A percentile compares a stretch with the other conserved stretches of the same genome.
These are phyloP conservation scores for Saccharomycopsis fodiens DNA, from an alignment of 805 yeast genomes.

Conservation along the genomic window DNA sequence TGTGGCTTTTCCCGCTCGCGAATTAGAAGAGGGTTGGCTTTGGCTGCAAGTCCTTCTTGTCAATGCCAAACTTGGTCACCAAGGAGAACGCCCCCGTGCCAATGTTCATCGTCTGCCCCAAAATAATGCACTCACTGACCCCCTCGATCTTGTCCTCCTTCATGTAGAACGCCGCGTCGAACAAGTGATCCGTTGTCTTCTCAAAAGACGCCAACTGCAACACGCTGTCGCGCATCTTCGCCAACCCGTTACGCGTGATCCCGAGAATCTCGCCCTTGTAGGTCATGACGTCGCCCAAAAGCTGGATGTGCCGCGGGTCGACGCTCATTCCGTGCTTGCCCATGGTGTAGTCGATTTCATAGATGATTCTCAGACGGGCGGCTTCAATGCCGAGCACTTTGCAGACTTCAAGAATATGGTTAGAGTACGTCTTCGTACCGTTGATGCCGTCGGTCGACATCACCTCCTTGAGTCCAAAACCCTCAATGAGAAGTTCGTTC, in stretches of 20 bases:
- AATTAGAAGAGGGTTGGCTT: slow-evolving; percentile 27
- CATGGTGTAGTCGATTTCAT: slow-evolving; percentile 96
- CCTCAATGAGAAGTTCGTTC: slow-evolving; percentile 88
- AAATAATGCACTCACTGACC: slow-evolving; percentile 93
- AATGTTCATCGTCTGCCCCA: slow-evolving; percentile 95
- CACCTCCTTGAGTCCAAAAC: slow-evolving; percentile 91
- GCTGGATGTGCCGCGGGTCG: slow-evolving; percentile 98
- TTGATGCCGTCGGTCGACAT: slow-evolving; percentile 97
- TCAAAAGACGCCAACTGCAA: slow-evolving; percentile 95
- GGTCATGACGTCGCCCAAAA: slow-evolving; percentile 97
- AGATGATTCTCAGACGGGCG: slow-evolving; percentile 85
- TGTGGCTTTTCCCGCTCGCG: too few relatives aligned
- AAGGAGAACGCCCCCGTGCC: slow-evolving; percentile 97
- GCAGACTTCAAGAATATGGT: slow-evolving; percentile 85
- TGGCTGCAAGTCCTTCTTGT: slow-evolving; percentile 35
- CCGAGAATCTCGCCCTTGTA: slow-evolving; percentile 98
- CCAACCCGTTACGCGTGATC: slow-evolving; percentile 94
- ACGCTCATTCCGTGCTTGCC: slow-evolving; percentile 99
- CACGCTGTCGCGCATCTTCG: slow-evolving; percentile 98
- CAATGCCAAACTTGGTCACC: slow-evolving; percentile 48
- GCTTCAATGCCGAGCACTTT: slow-evolving; percentile 96
- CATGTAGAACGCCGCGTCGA: slow-evolving; percentile 98
- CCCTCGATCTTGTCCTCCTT: slow-evolving; percentile 94
- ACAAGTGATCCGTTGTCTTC: slow-evolving; percentile 95
- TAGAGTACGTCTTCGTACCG: slow-evolving; percentile 80